These are phyloP conservation scores for Pistacia vera DNA, from an alignment of 345 rosid genomes.

Conservation along the genomic window DNA sequence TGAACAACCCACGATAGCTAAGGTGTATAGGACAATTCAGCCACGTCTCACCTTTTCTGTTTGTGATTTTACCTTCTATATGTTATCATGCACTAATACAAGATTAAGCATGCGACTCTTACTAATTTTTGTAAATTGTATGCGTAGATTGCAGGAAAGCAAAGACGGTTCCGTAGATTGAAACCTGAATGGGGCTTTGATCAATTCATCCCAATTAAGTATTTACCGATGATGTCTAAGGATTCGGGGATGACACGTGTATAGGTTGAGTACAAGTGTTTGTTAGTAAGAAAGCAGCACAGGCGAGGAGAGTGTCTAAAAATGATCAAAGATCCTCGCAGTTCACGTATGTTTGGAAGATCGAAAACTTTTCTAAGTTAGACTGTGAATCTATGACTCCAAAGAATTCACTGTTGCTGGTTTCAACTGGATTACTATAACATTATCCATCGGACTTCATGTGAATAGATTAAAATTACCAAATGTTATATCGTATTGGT, in stretches of 20 bases:
- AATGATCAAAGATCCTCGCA: slow-evolving; percentile 21
- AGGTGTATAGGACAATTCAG: no score
- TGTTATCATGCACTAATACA: no score
- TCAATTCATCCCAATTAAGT: slow-evolving; percentile 19
- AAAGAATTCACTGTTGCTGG: slow-evolving; percentile 26
- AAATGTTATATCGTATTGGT: not conserved
- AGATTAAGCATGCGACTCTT: no score
- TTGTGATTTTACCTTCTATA: no score
- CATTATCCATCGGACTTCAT: no score
- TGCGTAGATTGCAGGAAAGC: slow-evolving; percentile 37
- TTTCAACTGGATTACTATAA: slow-evolving; percentile 30
- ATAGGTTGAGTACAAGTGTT: slow-evolving; percentile 43
- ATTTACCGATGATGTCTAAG: slow-evolving; percentile 26
- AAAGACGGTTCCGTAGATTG: slow-evolving; percentile 35
- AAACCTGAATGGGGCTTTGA: slow-evolving; percentile 49
- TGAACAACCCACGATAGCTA: no score
- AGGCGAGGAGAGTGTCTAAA: slow-evolving; percentile 34
- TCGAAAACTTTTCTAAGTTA: slow-evolving; percentile 34
- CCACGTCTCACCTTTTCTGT: no score
- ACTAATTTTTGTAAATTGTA: not conserved
- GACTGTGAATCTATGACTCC: slow-evolving; percentile 21
- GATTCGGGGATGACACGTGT: slow-evolving; percentile 38
- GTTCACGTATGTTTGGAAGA: slow-evolving; percentile 34
- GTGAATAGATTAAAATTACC: not conserved
- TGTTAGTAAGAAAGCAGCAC: slow-evolving; percentile 35